Base-by-base conservation (phyloP, 148 eudicot species). In the Fagopyrum homotropicum region DNA sequence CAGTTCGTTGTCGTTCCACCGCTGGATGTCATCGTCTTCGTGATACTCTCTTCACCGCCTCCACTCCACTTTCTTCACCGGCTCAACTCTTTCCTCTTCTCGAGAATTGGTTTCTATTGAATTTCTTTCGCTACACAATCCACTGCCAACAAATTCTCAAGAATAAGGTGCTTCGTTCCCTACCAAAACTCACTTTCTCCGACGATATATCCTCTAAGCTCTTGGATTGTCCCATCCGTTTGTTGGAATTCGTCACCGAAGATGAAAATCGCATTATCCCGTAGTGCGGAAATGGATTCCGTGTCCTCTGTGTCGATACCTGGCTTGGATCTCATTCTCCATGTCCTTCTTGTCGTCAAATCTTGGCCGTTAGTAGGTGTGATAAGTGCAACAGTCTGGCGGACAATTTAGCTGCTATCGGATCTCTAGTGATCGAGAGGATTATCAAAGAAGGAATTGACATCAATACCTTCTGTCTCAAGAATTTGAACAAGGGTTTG, bases 241-340 rank as follows among this genome's bases (percentile, higher is more conserved):
- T 92, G 55, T 47, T 91, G 7, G 97, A 92, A 49, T 92, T 88
- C 66, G 74, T 69, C 63, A 61, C 76, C 77, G 92, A 91, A 4
- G 97, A 92, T 4, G 89, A 86, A 69, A 66, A 90, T 69, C 79
- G 95, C 10, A 80, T 84, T 16, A 56, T 92, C 40, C 97, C 97
- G 4, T 88, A 80, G 88, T 92, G 97, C 78, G 92, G 97, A 0
- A 95, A 92, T 19, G 89, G 88, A 0, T 92, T 90, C 77, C 93
- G 90, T 72, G 87, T 88, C 4, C 70, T 60, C 8, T 91, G 94
- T 75, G 82, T 91, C 11, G 97, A 91, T 77, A 91, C 83, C 76
- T 91, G 97, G 97, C 88, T 91, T 3, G 89, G 84, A 55, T 86
- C 90, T 35, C 97, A 89, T 80, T 86, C 92, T 0, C 88, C 97